Base-by-base conservation (phyloP, 805 yeast species). In the Tetrapisispora nanseiensis region DNA sequence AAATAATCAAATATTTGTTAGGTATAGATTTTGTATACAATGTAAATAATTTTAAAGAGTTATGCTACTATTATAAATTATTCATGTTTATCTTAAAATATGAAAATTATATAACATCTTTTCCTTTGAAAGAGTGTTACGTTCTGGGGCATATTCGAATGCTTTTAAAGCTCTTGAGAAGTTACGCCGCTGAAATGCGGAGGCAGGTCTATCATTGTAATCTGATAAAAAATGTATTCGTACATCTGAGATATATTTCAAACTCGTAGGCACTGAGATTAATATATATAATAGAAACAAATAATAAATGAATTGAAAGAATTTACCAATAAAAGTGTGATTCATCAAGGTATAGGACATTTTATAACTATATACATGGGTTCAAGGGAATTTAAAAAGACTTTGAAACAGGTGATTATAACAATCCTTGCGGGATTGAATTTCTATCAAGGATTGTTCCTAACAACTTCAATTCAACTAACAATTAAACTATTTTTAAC, bases 401-500 rank as follows among this genome's bases (percentile, higher is more conserved):
- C 3, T 16, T 9, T 22, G 3, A 21, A 21, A 18, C 34, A 41
- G 26, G 24, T 23, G 10, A 12, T 39, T 9, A 11, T 19, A 3
- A 26, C 46, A 16, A 20, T 28, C 13, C 7, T 35, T 9, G 40
- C 46, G 2, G 15, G 36, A 19, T n/a, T 28, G 2, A 31, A 39
- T 18, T 39, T 36, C 28, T 13, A 40, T 12, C 46, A 43, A n/a
- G 46, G 46, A 9, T 32, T 22, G 10, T 4, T 43, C 15, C 12
- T 33, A 20, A 28, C 27, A 12, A 16, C 33, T 9, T 15, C n/a
- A 7, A 33, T 16, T 10, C 47, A 23, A 24, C 19, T 28, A 2
- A 23, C 28, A n/a, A 28, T 26, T 18, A 38, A 36, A 24, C n/a
- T 21, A 18, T 2, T 69, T 8, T 64, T 69, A 31, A 33, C 46